Conservation (phyloP, 2,329 filamentous ascomycete species). For the Fusarium sp. region DNA sequence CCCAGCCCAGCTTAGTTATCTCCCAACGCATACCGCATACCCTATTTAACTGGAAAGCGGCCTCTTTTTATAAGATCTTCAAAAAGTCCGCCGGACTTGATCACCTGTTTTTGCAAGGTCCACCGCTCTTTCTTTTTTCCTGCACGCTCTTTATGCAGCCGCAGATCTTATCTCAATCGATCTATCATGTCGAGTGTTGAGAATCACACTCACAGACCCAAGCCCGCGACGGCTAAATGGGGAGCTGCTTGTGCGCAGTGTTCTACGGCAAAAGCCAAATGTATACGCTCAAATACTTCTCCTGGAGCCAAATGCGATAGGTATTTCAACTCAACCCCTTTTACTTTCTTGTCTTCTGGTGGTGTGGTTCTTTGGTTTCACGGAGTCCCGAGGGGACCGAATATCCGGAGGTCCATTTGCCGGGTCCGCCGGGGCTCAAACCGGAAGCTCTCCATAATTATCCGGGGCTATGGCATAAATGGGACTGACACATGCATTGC, state of each 20-base stretch:
- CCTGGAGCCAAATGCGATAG: slow-evolving; percentile 58
- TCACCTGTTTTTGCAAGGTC: neutral
- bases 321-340: slow-evolving; percentile 36
- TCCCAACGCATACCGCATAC: neutral
- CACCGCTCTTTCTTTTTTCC: slow-evolving; percentile 6
- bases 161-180: slow-evolving; percentile 1
- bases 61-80: neutral
- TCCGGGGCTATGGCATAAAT: slow-evolving; percentile 7
- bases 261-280: slow-evolving; percentile 62
- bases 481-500: slow-evolving; percentile 19
- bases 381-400: slow-evolving; percentile 6
- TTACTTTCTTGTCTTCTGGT: no score
- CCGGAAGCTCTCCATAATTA: slow-evolving; percentile 28
- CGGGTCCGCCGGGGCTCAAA: slow-evolving; percentile 14
- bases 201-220: slow-evolving; percentile 33
- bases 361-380: neutral
- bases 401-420: slow-evolving; percentile 19
- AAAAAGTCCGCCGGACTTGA: slow-evolving; percentile 46
- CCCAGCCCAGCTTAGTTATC: neutral
- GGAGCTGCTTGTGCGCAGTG: slow-evolving; percentile 62
- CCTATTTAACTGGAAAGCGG: slow-evolving; percentile 1
- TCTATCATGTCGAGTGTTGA: slow-evolving; percentile 29
- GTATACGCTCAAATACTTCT: slow-evolving; percentile 55
- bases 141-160: slow-evolving; percentile 17
- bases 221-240: slow-evolving; percentile 58